Conservation (phyloP, 495 filamentous ascomycete genomes). For the Penicillium cinerascens region DNA sequence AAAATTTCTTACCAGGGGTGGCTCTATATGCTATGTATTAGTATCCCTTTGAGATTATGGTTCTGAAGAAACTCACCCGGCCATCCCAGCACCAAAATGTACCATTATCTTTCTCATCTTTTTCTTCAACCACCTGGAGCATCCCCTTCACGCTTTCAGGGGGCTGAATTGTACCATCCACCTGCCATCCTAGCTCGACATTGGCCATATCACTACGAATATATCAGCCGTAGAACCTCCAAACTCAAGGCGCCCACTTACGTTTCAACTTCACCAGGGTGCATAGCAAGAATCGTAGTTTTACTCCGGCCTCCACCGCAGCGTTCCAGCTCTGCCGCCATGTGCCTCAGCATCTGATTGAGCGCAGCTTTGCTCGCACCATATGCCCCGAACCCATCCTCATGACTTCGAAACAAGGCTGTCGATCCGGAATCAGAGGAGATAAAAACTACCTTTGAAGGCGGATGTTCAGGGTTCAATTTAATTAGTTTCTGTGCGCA, state of each 20-base stretch:
- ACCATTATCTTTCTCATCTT: conserved; percentile 41
- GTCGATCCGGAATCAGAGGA: conserved; percentile 50
- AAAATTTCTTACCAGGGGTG: neutral
- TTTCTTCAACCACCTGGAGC: conserved; percentile 48
- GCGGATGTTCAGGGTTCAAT: conserved; percentile 27
- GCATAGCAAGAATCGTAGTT: conserved; percentile 51
- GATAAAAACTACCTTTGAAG: conserved; percentile 50
- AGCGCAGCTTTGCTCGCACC: conserved; percentile 56
- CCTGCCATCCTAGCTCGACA: conserved; percentile 44
- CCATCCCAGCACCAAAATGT: conserved; percentile 57
- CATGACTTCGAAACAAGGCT: conserved; percentile 45
- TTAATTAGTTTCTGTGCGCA: conserved; percentile 50
- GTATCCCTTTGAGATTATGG: neutral
- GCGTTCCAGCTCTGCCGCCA: conserved; percentile 51
- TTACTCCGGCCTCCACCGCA: conserved; percentile 28
- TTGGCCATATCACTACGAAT: conserved; percentile 44
- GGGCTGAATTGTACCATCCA: conserved; percentile 45
- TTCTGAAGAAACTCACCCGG: conserved; percentile 27
- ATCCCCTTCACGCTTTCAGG: conserved; percentile 49
- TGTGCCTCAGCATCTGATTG: conserved; percentile 54
- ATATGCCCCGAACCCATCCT: conserved; percentile 60
- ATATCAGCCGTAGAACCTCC: neutral
- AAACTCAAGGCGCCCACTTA: conserved; percentile 19
- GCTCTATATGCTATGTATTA: neutral
- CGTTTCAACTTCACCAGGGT: conserved; percentile 56